Percentiles rank a stretch among this genome's conserved stretches.
Evolutionary conservation across 163 green algal species (phyloP).

Genomic region (Prototheca stagnorum): DNA sequence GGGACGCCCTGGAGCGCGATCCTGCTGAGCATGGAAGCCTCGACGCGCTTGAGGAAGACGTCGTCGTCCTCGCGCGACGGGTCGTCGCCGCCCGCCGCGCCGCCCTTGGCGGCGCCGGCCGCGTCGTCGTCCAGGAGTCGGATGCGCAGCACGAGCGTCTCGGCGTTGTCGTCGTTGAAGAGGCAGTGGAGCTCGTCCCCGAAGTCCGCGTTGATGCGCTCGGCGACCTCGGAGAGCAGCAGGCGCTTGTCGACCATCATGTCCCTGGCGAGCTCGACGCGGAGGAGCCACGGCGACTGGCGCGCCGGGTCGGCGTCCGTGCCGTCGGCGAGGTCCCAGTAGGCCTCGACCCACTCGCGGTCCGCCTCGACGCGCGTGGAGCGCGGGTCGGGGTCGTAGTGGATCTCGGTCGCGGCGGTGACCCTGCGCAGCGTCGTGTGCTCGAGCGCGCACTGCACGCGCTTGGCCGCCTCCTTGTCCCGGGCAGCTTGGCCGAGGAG

Average conservation of each 20-base stretch:
- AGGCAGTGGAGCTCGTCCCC: conserved; percentile 81
- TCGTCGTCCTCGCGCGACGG: conserved; percentile 32
- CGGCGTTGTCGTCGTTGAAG: conserved; percentile 92
- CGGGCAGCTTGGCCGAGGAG: conserved; percentile 38
- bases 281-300: conserved; percentile 85
- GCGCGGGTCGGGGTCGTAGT: conserved; percentile 64
- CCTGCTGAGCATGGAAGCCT: conserved; percentile 53
- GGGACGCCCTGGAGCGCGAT: conserved; percentile 68
- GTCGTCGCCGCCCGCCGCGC: conserved; percentile 8
- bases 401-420: conserved; percentile 64
- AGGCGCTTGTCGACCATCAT: conserved; percentile 55
- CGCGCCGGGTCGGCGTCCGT: conserved; percentile 38
- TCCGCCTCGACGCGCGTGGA: conserved; percentile 84
- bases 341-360: conserved; percentile 60
- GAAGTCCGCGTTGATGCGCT: conserved; percentile 73
- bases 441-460: conserved; percentile 84
- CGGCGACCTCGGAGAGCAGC: conserved; percentile 49
- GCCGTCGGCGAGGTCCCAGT: conserved; percentile 76
- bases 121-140: conserved; percentile 34
- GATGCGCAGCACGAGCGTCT: conserved; percentile 82
- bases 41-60: conserved; percentile 61
- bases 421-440: conserved; percentile 89
- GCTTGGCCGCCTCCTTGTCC: conserved; percentile 65
- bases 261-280: conserved; percentile 67
- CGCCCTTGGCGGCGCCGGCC: conserved; percentile 13